Base-by-base conservation (phyloP, 202 grass and related monocot species). In the Hordeum pubiflorum region DNA sequence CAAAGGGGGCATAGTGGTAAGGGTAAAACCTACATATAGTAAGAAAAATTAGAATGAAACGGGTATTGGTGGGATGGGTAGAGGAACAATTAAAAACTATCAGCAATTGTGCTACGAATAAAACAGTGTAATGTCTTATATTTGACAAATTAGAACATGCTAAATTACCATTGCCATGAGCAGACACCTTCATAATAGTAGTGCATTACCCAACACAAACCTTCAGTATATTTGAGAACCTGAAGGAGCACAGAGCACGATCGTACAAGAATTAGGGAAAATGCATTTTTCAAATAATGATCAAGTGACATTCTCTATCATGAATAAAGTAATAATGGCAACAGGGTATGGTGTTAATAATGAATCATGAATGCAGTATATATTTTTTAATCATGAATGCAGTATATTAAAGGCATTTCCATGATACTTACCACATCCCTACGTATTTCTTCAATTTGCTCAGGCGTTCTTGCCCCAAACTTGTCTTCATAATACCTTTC, bases 1-100 rank as follows among this genome's bases (percentile, higher is more conserved):
- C 96, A 86, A 98, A 98, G 62, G 96, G 96, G 38, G 96, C 96
- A 98, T 98, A 98, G 89, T 99, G 96, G 80, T 99, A 99, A 82
- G 96, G 96, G 75, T 99, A 99, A 84, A 95, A 99, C 96, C 96
- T 99, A 84, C 23, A 54, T 70, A 72, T 78, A 34, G 54, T 17
- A 52, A 75, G 18, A 64, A 77, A 72, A 78, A 63, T 31, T 48
- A 89, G 82, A 68, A 75, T 75, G 37, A 50, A 13, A 73, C n/a
- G 0, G 12, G 43, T 69, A 69, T 65, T 59, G 52, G 10, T 72
- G 11, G 48, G 20, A 50, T 39, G 39, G 10, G 38, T 21, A 59
- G 57, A 70, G 17, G 74, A 82, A 38, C 24, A 74, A 68, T 26
- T 36, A 40, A 74, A 50, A 13, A 52, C 32, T 38, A 37, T 40